Evolutionary conservation across 345 rosid genomes (phyloP).

Genomic region (Eucalyptus pauciflora): DNA sequence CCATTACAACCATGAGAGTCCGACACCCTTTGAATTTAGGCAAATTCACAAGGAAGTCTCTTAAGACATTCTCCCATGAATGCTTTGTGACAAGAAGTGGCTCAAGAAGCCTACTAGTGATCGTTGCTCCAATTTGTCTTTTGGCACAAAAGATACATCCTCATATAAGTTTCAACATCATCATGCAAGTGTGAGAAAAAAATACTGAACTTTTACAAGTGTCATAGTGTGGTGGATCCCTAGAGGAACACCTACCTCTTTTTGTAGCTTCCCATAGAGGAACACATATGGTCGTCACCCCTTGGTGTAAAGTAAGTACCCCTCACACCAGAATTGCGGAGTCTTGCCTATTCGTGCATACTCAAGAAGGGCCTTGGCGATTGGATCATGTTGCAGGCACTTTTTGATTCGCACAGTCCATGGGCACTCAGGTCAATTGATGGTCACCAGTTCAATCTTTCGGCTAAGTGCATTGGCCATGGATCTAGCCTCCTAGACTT

Average conservation of each 20-base stretch:
- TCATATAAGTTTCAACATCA: neutral
- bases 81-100: neutral
- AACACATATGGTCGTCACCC: neutral
- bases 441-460: neutral
- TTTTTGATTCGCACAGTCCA: rapidly evolving
- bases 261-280: neutral
- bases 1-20: neutral
- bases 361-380: neutral
- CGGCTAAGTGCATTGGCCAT: neutral
- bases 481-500: neutral
- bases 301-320: neutral
- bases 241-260: neutral
- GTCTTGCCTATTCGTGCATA: neutral
- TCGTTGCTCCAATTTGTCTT: neutral
- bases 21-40: neutral
- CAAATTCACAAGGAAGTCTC: neutral
- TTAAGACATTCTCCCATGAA: neutral
- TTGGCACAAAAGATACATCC: neutral
- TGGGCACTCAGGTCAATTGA: neutral
- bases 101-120: neutral
- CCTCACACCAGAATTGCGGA: neutral
- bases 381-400: rapidly evolving
- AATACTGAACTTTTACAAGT: neutral
- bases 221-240: no score
- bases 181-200: neutral